Conservation (phyloP, 306 rosid species). For the Ormosia emarginata region DNA sequence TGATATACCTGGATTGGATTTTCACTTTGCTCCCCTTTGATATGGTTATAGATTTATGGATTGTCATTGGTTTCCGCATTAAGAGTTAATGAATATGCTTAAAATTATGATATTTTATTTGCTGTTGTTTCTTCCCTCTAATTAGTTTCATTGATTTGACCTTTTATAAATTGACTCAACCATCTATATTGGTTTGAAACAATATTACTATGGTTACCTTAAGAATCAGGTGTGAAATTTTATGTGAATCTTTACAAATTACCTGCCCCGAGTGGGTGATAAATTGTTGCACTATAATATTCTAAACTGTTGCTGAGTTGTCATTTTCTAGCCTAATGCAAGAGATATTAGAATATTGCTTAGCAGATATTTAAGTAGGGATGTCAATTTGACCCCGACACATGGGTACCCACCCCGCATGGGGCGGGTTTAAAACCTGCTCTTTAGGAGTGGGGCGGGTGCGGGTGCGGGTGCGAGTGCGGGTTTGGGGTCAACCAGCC, state of each 20-base stretch:
- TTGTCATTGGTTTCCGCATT: background rate
- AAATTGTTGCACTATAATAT: background rate
- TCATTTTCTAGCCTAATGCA: background rate
- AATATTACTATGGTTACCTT: background rate
- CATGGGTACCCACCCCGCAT: background rate
- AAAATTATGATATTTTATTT: background rate
- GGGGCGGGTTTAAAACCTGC: too few relatives aligned
- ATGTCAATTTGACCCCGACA: too few relatives aligned
- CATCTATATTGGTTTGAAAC: conserved; percentile 6
- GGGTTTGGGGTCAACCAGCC: too few relatives aligned
- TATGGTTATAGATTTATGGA: background rate
- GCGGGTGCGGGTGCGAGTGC: too few relatives aligned
- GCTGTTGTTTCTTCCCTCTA: background rate
- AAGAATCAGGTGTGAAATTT: background rate
- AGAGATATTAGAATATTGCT: background rate
- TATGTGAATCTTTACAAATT: background rate
- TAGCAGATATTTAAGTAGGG: background rate
- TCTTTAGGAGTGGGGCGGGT: too few relatives aligned
- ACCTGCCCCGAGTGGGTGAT: background rate
- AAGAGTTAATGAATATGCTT: background rate
- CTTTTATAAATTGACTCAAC: conserved; percentile 2
- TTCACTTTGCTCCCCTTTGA: background rate
- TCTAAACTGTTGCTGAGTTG: background rate
- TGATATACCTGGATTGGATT: conserved; percentile 7
- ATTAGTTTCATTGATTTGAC: background rate